A percentile compares a stretch with the other conserved stretches of the same genome.
Evolutionary conservation across 768 basidiomycete genomes (phyloP).

Genomic region (Psilocybe tampanensis): DNA sequence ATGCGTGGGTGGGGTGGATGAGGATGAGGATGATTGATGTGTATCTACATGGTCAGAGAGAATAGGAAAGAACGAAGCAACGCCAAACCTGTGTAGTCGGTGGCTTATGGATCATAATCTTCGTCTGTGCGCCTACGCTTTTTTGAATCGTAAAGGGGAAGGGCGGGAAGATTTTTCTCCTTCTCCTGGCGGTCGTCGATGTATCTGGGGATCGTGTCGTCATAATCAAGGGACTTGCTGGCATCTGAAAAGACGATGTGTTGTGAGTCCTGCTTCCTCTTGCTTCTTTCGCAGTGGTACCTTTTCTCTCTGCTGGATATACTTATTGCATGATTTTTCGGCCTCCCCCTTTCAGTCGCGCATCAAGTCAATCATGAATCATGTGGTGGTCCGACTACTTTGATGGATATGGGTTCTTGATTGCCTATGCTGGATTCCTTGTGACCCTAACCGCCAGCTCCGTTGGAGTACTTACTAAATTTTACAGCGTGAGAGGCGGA

Average conservation of each 20-base stretch:
- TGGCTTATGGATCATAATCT: neutral
- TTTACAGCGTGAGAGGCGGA: neutral
- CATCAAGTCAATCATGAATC: neutral
- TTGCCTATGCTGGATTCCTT: neutral
- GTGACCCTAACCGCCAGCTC: neutral
- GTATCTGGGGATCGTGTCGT: conserved; percentile 3
- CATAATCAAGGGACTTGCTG: conserved; percentile 4
- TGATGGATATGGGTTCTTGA: neutral
- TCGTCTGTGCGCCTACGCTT: conserved; percentile 1
- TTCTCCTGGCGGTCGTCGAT: conserved; percentile 3
- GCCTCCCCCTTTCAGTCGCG: neutral
- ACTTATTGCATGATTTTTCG: neutral
- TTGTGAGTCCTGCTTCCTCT: too few relatives aligned
- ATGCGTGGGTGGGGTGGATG: neutral
- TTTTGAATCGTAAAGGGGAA: neutral
- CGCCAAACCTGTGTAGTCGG: neutral
- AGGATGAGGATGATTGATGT: neutral
- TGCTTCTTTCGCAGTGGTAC: too few relatives aligned
- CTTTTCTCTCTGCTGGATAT: too few relatives aligned
- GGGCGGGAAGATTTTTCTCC: neutral
- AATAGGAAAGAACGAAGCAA: neutral
- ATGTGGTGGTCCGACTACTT: neutral
- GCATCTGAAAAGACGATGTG: too few relatives aligned
- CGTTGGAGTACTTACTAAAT: too few relatives aligned
- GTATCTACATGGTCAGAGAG: neutral